Percentiles rank a stretch among this genome's conserved stretches.
Conservation (phyloP, 1,139 yeast genomes). For the Kodamaea suecica region DNA sequence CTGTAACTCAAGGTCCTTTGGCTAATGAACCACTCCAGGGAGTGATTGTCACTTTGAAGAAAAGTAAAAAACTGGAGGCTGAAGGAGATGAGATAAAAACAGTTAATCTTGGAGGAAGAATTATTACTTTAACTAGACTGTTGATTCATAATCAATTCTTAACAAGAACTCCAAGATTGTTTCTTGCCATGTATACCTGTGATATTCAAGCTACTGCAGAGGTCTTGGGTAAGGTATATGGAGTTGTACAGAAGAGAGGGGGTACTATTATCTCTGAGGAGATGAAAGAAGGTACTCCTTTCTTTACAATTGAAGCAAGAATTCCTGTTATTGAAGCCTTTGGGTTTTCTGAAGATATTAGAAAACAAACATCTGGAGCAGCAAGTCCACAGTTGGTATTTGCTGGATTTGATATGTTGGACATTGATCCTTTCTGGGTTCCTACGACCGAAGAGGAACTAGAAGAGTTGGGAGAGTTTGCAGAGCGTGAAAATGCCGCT, state of each 20-base stretch:
- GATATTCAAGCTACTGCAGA: slow-evolving; percentile 95
- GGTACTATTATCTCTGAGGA: slow-evolving; percentile 88
- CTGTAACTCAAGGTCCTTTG: slow-evolving; percentile 82
- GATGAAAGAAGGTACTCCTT: slow-evolving; percentile 97
- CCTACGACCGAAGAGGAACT: slow-evolving; percentile 98
- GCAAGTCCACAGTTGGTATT: slow-evolving; percentile 95
- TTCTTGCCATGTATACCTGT: slow-evolving; percentile 90
- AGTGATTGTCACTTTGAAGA: slow-evolving; percentile 51
- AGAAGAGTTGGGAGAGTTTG: slow-evolving; percentile 88
- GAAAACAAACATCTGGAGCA: slow-evolving; percentile 93
- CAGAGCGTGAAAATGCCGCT: slow-evolving; percentile 90
- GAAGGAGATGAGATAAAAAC: slow-evolving; percentile 28
- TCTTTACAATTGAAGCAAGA: slow-evolving; percentile 80
- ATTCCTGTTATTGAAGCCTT: slow-evolving; percentile 95
- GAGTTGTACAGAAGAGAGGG: slow-evolving; percentile 84
- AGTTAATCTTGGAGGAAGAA: slow-evolving; percentile 58
- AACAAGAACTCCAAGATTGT: slow-evolving; percentile 82
- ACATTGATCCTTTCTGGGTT: slow-evolving; percentile 97
- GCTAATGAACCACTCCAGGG: slow-evolving; percentile 90
- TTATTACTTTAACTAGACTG: slow-evolving; percentile 72
- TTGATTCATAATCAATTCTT: slow-evolving; percentile 66
- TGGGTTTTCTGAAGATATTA: slow-evolving; percentile 92
- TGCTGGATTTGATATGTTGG: slow-evolving; percentile 81
- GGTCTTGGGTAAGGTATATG: slow-evolving; percentile 92
- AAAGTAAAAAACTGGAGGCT: slow-evolving; percentile 23